A percentile compares a stretch with the other conserved stretches of the same genome.
Conservation (phyloP, 2,329 filamentous ascomycete genomes). For the Metarhizium brunneum region DNA sequence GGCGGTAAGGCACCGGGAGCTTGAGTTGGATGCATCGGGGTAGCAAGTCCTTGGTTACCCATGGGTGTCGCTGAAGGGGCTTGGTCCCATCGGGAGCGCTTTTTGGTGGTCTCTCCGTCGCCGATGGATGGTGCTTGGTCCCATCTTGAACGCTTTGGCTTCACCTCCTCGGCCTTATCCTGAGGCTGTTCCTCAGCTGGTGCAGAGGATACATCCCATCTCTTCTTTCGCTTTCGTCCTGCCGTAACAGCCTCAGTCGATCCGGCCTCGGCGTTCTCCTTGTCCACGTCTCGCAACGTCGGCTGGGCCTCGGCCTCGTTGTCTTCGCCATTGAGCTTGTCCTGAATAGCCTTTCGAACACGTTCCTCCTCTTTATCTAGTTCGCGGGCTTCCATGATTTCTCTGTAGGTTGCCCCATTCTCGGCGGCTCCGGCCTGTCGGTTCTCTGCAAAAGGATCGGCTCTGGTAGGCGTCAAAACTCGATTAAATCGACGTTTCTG, state of each 20-base stretch:
- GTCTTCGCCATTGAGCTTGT: slow-evolving; percentile 55
- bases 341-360: slow-evolving; percentile 69
- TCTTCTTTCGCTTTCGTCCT: slow-evolving; percentile 79
- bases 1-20: slow-evolving; percentile 35
- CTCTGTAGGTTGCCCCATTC: slow-evolving; percentile 75
- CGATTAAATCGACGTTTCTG: slow-evolving; percentile 93
- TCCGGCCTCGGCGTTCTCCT: slow-evolving; percentile 64
- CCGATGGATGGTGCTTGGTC: slow-evolving; percentile 63
- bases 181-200: slow-evolving; percentile 41
- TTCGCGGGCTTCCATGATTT: slow-evolving; percentile 84
- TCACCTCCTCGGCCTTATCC: slow-evolving; percentile 42
- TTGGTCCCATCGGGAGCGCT: slow-evolving; percentile 86
- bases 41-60: slow-evolving; percentile 64
- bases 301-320: slow-evolving; percentile 58
- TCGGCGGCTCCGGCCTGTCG: slow-evolving; percentile 55
- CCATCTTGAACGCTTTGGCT: slow-evolving; percentile 76
- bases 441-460: slow-evolving; percentile 76
- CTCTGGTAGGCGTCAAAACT: slow-evolving; percentile 73
- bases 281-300: slow-evolving; percentile 64
- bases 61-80: slow-evolving; percentile 73
- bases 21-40: slow-evolving; percentile 66
- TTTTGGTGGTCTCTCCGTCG: slow-evolving; percentile 54
- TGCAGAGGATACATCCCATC: slow-evolving; percentile 76
- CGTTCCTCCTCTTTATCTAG: slow-evolving; percentile 89
- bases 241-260: slow-evolving; percentile 53